These are phyloP conservation scores for Phoma sp. DNA, from an alignment of 2,329 filamentous ascomycete genomes.

Conservation along the genomic window DNA sequence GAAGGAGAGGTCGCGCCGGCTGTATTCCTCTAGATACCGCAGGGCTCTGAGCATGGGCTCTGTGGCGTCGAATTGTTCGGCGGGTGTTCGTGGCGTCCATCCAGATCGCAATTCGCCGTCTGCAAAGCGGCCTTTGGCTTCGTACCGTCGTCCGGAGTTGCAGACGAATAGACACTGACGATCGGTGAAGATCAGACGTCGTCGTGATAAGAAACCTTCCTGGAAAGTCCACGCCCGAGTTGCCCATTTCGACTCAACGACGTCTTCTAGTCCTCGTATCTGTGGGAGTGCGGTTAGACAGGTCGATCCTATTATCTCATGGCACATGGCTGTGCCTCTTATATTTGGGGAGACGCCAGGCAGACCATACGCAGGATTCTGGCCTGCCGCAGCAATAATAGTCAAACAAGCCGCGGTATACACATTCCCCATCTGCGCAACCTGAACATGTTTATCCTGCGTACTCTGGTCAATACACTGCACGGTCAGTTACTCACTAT, in stretches of 20 bases:
- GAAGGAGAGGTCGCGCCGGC: not conserved
- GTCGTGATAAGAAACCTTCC: not conserved
- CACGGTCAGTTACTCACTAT: not conserved
- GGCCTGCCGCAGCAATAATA: not conserved
- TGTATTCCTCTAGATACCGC: too few relatives aligned
- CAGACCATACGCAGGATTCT: not conserved
- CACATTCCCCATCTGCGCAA: not conserved
- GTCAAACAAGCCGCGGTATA: not conserved
- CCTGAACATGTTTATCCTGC: not conserved
- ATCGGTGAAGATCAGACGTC: not conserved
- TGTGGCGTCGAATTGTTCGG: too few relatives aligned
- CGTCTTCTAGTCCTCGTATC: not conserved
- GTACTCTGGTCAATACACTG: not conserved
- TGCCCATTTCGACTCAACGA: not conserved
- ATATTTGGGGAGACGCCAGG: not conserved
- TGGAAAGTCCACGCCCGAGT: not conserved
- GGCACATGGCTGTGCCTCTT: too few relatives aligned
- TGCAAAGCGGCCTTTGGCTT: too few relatives aligned
- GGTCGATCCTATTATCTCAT: not conserved
- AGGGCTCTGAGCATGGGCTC: too few relatives aligned
- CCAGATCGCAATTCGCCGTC: too few relatives aligned
- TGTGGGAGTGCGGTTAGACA: not conserved
- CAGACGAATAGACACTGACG: not conserved
- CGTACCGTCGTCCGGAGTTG: too few relatives aligned
- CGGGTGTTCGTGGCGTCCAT: too few relatives aligned